phyloP scores from a whole-genome alignment of 768 basidiomycete species.

The Clathrus columnatus region DNA sequence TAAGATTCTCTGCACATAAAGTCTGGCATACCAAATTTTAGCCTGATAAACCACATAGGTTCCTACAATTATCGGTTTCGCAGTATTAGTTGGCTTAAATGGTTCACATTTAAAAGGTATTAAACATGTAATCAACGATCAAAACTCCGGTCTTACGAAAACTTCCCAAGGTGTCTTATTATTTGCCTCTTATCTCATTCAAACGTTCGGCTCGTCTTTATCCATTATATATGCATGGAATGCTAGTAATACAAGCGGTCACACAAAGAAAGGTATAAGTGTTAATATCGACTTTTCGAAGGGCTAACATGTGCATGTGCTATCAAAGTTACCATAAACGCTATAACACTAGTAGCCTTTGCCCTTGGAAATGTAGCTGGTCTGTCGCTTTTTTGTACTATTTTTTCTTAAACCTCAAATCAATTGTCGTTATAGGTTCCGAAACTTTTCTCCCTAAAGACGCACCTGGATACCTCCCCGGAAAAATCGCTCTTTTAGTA shows the following conservation, averaged over 20 bases:
- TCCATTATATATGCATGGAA: slow-evolving; percentile 57
- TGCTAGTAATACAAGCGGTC: slow-evolving; percentile 53
- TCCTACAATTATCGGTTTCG: slow-evolving; percentile 50
- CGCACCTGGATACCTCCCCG: slow-evolving; percentile 54
- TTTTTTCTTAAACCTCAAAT: neutral
- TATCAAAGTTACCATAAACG: slow-evolving; percentile 44
- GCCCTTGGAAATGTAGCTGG: slow-evolving; percentile 51
- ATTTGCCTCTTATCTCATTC: slow-evolving; percentile 36
- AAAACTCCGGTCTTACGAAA: too few species aligned
- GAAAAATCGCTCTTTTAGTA: slow-evolving; percentile 57
- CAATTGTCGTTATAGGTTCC: slow-evolving; percentile 29
- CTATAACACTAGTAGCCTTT: slow-evolving; percentile 48
- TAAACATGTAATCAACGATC: too few species aligned
- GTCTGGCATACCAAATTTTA: too few species aligned
- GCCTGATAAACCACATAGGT: too few species aligned
- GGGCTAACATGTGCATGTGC: neutral
- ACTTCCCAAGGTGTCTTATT: slow-evolving; percentile 3
- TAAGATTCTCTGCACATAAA: too few species aligned
- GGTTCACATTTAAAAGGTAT: slow-evolving; percentile 39
- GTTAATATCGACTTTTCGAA: neutral
- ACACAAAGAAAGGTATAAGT: slow-evolving; percentile 49
- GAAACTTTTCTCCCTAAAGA: slow-evolving; percentile 56
- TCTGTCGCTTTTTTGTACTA: neutral
- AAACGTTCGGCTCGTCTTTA: slow-evolving; percentile 52
- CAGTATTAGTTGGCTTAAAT: slow-evolving; percentile 47